Evolutionary conservation across 202 grass and related monocot genomes (phyloP).

Genomic region (Digitaria exilis): DNA sequence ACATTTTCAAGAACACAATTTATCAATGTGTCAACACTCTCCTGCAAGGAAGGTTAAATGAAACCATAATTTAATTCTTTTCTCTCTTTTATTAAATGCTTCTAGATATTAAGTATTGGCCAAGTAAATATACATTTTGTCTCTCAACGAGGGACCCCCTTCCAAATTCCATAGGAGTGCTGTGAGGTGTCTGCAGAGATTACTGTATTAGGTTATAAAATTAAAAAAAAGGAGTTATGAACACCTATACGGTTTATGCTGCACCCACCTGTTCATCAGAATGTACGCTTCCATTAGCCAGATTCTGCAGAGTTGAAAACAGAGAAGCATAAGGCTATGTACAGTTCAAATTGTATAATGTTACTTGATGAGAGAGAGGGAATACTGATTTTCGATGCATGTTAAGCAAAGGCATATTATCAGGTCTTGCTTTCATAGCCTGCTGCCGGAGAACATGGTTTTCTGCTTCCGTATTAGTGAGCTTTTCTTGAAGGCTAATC

Average conservation of each 20-base stretch:
- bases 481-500: slow-evolving; percentile 81
- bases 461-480: slow-evolving; percentile 78
- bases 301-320: slow-evolving; percentile 68
- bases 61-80: slow-evolving; percentile 34
- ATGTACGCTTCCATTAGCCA: slow-evolving; percentile 44
- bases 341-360: background rate
- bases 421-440: slow-evolving; percentile 55
- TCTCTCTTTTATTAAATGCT: slow-evolving; percentile 25
- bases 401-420: slow-evolving; percentile 58
- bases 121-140: slow-evolving; percentile 62
- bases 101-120: slow-evolving; percentile 32
- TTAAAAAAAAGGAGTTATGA: slow-evolving; percentile 17
- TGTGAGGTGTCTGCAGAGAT: slow-evolving; percentile 62
- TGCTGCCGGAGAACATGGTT: slow-evolving; percentile 78
- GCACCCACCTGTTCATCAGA: slow-evolving; percentile 61
- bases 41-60: slow-evolving; percentile 57
- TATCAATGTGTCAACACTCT: slow-evolving; percentile 79
- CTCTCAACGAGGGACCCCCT: slow-evolving; percentile 73
- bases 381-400: slow-evolving; percentile 63
- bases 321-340: slow-evolving; percentile 27
- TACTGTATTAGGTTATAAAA: slow-evolving; percentile 37
- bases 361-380: slow-evolving; percentile 30
- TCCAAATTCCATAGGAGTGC: slow-evolving; percentile 56
- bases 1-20: slow-evolving; percentile 75
- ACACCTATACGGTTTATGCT: slow-evolving; percentile 31